These are phyloP conservation scores for Russula ochroleuca DNA, from an alignment of 768 basidiomycete species.

Conservation along the genomic window DNA sequence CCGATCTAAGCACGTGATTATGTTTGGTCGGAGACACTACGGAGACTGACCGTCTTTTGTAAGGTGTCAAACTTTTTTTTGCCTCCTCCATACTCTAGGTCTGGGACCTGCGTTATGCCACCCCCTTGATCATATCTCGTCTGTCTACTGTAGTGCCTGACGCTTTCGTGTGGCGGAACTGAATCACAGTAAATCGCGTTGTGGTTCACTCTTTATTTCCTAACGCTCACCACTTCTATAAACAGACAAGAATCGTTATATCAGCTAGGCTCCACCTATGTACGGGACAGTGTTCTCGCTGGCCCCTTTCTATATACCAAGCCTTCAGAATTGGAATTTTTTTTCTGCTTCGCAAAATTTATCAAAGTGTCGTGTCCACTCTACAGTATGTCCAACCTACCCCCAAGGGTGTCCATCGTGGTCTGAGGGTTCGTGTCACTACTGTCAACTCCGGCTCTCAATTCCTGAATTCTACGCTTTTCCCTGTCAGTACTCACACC, in stretches of 20 bases:
- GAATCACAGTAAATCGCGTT: constrained; percentile 59
- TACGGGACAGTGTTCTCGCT: constrained; percentile 96
- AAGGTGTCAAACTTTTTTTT: too few relatives aligned
- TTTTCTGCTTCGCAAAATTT: constrained; percentile 93
- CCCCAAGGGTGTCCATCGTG: constrained; percentile 90
- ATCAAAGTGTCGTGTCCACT: constrained; percentile 92
- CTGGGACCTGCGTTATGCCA: too few relatives aligned
- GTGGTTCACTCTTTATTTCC: background rate
- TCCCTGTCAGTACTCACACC: constrained; percentile 60
- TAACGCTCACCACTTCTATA: constrained; percentile 32
- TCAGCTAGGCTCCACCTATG: constrained; percentile 86
- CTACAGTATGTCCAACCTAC: constrained; percentile 96
- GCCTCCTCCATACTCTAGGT: too few relatives aligned
- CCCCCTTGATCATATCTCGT: too few relatives aligned
- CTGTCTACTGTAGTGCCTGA: constrained; percentile 86
- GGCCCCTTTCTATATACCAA: constrained; percentile 97
- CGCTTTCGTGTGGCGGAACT: constrained; percentile 98
- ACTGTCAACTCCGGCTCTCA: background rate
- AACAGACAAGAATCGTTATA: constrained; percentile 66
- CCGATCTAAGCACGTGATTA: too few relatives aligned
- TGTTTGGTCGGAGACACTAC: too few relatives aligned
- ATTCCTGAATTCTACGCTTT: constrained; percentile 85
- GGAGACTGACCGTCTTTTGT: too few relatives aligned
- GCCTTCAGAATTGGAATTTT: constrained; percentile 98
- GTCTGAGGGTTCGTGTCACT: constrained; percentile 70